Conservation (phyloP, 148 eudicot genomes). For the Chenopodium quinoa region DNA sequence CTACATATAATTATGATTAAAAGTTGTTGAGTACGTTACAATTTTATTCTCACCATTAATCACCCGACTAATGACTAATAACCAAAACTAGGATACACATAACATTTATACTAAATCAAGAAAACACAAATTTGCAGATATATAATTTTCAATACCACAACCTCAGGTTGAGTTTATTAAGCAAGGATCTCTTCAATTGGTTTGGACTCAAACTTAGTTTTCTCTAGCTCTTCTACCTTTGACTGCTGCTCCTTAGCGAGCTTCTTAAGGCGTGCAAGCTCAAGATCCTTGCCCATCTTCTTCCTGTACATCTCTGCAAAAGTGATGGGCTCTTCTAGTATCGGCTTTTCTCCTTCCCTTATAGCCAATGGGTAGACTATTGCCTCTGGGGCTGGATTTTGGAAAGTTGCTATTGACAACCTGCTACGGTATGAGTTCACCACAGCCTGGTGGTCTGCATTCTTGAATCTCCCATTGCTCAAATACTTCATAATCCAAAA, state of each 20-base stretch:
- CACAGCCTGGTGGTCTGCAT: constrained; percentile 94
- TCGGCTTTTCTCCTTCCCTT: constrained; percentile 74
- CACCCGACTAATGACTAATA: not conserved
- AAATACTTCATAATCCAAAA: constrained; percentile 39
- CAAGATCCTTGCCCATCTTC: constrained; percentile 70
- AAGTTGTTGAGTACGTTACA: not conserved
- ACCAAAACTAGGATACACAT: not conserved
- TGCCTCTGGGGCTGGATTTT: constrained; percentile 84
- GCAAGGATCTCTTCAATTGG: constrained; percentile 41
- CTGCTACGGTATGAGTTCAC: constrained; percentile 77
- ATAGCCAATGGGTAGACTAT: constrained; percentile 69
- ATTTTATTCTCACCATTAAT: not conserved
- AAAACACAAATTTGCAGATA: not conserved
- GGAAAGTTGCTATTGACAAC: constrained; percentile 86
- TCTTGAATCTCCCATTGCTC: constrained; percentile 97
- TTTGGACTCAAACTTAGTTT: constrained; percentile 34
- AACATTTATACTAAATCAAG: not conserved
- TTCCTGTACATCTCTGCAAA: constrained; percentile 73
- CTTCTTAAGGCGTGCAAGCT: constrained; percentile 57
- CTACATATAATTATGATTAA: no score
- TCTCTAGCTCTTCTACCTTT: constrained; percentile 24
- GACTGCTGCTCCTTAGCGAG: constrained; percentile 46
- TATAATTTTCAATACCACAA: not conserved
- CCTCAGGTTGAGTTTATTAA: not conserved
- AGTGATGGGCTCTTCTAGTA: constrained; percentile 69